phyloP scores from a whole-genome alignment of 768 basidiomycete species.

The Xerocomellus amylosporus region DNA sequence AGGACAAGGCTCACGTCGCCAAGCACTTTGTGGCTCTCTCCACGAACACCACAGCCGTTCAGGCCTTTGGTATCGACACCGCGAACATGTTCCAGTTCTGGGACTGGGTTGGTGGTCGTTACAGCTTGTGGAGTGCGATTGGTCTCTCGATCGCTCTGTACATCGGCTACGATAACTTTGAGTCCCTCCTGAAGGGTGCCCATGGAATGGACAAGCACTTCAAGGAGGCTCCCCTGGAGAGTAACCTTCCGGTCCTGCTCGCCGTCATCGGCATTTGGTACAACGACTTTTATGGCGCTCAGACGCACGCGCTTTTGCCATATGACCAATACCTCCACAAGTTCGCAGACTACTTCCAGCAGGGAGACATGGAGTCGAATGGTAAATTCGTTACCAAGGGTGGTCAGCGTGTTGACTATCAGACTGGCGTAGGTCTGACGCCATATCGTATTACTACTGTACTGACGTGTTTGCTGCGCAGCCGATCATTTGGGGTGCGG shows the following conservation, averaged over 20 bases:
- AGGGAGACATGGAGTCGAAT: conserved; percentile 99
- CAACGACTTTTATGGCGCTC: conserved; percentile 96
- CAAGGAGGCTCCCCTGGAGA: conserved; percentile 79
- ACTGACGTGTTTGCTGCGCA: conserved; percentile 27
- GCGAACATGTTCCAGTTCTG: conserved; percentile 99
- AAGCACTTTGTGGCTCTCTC: conserved; percentile 99
- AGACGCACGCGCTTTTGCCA: conserved; percentile 92
- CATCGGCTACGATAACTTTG: conserved; percentile 94
- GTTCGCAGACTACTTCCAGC: conserved; percentile 99
- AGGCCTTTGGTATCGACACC: conserved; percentile 85
- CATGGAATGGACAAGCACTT: conserved; percentile 99
- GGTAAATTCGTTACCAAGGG: conserved; percentile 96
- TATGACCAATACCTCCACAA: conserved; percentile 99
- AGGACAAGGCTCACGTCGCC: conserved; percentile 88
- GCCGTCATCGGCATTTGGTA: conserved; percentile 96
- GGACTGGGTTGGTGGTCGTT: conserved; percentile 99
- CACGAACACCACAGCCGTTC: conserved; percentile 93
- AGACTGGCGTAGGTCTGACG: conserved; percentile 79
- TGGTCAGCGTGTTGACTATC: conserved; percentile 89
- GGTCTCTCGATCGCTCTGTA: conserved; percentile 91
- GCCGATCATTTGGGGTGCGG: conserved; percentile 99
- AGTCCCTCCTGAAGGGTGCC: conserved; percentile 83
- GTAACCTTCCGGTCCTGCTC: conserved; percentile 89
- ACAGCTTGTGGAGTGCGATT: conserved; percentile 98
- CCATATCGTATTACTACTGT: background rate